Base-by-base conservation (phyloP, 495 filamentous ascomycete genomes). In the Ramalina peruviana region DNA sequence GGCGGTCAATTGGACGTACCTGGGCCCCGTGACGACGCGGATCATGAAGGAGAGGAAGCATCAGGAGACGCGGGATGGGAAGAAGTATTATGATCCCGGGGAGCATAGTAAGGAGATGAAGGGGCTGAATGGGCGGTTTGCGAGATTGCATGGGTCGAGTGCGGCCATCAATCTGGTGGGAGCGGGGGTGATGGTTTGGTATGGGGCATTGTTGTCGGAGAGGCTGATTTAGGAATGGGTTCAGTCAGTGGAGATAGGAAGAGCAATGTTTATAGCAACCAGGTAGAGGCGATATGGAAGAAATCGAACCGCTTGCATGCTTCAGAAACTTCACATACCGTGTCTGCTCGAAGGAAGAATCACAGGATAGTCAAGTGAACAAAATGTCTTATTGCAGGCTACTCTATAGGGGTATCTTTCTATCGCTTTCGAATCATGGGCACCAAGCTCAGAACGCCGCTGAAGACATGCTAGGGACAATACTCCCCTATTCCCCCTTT, bases 91-190 rank as follows among this genome's bases (percentile, higher is more conserved):
- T 54, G 88, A 94, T 49, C 62, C 69, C 21, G 72, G 74, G 15
- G 79, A 85, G 30, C 83, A 89, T 54, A 86, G 82, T 6, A 73
- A 81, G 61, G 85, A 85, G 67, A 95, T 95, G 88, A 53, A 72
- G 52, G 71, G 70, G 23, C 62, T 97, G 60, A 96, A 94, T 68
- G 83, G 78, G 69, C 70, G 67, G 58, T 97, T 97, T 68, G 75
- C 73, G 5, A 73, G 70, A 40, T 66, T 94, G 45, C 90, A 97
- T 68, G 86, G 90, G 19, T 58, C 79, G 16, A 88, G 83, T 20
- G 79, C 82, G 43, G 57, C 88, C 54, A 56, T 90, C 40, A 94
- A 93, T 61, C 51, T 95, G 55, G 69, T 72, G 20, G 78, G 76
- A 13, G 67, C 92, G 41, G 50, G 82, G 44, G 75, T 74, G 2